These are phyloP conservation scores for Apiotrichum gracile DNA, from an alignment of 1,284 basidiomycete genomes.

Conservation along the genomic window DNA sequence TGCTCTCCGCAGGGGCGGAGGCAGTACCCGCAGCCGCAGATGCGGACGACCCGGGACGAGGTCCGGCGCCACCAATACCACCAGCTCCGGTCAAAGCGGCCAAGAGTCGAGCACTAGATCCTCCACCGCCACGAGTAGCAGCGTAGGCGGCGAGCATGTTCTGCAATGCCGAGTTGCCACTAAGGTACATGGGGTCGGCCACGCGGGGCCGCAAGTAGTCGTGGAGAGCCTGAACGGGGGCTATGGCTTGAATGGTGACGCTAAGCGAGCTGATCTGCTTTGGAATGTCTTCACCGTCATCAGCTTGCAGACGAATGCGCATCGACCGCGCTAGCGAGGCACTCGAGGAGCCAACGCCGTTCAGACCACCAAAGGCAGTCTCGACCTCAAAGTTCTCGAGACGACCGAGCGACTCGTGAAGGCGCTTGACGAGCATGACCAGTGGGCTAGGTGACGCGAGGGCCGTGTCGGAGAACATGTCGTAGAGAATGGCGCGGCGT, in stretches of 20 bases:
- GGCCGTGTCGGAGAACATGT: conserved; percentile 60
- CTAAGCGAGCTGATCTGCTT: conserved; percentile 79
- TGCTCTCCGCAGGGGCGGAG: conserved; percentile 34
- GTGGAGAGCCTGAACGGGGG: conserved; percentile 89
- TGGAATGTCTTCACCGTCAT: conserved; percentile 79
- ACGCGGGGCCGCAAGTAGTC: conserved; percentile 88
- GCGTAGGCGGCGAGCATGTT: conserved; percentile 87
- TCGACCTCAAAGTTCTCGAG: conserved; percentile 93
- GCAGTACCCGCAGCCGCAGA: conserved; percentile 37
- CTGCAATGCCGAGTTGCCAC: conserved; percentile 57
- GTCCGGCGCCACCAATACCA: conserved; percentile 25
- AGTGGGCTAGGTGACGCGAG: conserved; percentile 58
- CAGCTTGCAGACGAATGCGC: conserved; percentile 77
- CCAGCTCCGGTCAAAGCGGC: conserved; percentile 47
- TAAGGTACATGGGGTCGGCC: conserved; percentile 56
- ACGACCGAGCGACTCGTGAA: conserved; percentile 86
- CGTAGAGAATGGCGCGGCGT: conserved; percentile 67
- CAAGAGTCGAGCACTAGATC: conserved; percentile 53
- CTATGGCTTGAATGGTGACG: conserved; percentile 92
- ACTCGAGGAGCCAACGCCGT: conserved; percentile 10
- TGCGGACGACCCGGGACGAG: conserved; percentile 1
- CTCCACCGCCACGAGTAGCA: conserved; percentile 35
- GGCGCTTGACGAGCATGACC: conserved; percentile 78
- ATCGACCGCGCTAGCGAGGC: conserved; percentile 45
- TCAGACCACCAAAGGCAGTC: conserved; percentile 55